Evolutionary conservation across 106 monocot species (phyloP), one percentile per base, ranked within the genome.

Genomic region (Dactylorhiza incarnata): DNA sequence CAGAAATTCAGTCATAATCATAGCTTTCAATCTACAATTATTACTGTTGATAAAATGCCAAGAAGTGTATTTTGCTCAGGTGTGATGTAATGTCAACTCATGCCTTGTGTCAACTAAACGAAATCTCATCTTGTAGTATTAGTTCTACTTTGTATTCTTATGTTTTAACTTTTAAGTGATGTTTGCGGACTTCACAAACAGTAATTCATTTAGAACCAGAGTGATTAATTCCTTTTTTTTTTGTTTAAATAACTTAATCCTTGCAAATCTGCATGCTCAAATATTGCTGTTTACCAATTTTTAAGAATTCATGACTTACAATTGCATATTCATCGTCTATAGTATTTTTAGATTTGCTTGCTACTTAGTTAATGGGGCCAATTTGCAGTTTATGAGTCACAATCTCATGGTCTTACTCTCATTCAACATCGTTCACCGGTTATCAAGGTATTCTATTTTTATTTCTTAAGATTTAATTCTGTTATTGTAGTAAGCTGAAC

Each of bases 361-460:
- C 51, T 6, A 19, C 12, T 65, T 10, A 76, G 11, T 29, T 63
- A 10, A 47, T 49, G 26, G 48, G 4, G 63, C 12, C 65, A 48
- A 24, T 46, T 69, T 73, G 74, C 82, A 88, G 88, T 80, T 82
- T 88, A 88, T 73, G 88, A 86, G 71, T 86, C 86, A 78, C 44
- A 78, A 29, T 59, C 75, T 50, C 79, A 86, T 77, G 75, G 52
- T 44, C 10, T 86, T 45, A 67, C 82, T 75, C 65, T 91, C 37
- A 86, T 91, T 22, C 91, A 91, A 72, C 91, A 91, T 66, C 84
- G 91, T 14, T 91, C 91, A 54, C 91, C 91, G 49, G 69, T 91
- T 73, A 66, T 86, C 45, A 91, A 88, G 86, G 91, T 91, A 82
- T 65, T 17, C n/a, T 5, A 20, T 14, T 6, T 45, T 22, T 15